These are phyloP conservation scores for Orbilia ellipsospora DNA, from an alignment of 2,329 filamentous ascomycete species.

Conservation along the genomic window DNA sequence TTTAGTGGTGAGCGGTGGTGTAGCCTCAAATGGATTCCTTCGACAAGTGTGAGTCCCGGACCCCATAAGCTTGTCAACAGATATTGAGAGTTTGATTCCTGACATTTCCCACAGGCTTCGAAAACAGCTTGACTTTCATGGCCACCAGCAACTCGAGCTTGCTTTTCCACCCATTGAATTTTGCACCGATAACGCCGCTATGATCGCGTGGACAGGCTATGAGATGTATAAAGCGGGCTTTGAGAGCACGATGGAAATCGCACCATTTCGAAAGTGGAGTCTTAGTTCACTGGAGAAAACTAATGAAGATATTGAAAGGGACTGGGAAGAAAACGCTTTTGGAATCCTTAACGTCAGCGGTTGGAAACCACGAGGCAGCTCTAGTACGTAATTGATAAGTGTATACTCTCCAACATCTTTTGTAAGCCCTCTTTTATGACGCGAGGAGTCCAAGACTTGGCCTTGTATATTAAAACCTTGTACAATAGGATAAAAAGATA, in stretches of 20 bases:
- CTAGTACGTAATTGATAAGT: no score
- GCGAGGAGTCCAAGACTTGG: not conserved
- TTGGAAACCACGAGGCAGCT: slow-evolving; percentile 38
- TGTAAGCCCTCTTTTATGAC: not conserved
- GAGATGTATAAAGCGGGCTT: slow-evolving; percentile 90
- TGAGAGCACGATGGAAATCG: slow-evolving; percentile 71
- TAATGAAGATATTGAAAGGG: slow-evolving; percentile 17
- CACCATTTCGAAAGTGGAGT: slow-evolving; percentile 75
- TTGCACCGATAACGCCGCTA: slow-evolving; percentile 96
- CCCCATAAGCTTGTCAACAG: not conserved
- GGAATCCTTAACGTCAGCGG: slow-evolving; percentile 40
- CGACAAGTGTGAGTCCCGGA: slow-evolving; percentile 68
- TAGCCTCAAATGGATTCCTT: slow-evolving; percentile 85
- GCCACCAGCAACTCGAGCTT: slow-evolving; percentile 71
- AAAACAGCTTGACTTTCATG: slow-evolving; percentile 67
- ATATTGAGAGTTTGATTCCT: not conserved
- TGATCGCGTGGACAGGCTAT: slow-evolving; percentile 93
- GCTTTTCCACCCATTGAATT: slow-evolving; percentile 79
- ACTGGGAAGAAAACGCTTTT: slow-evolving; percentile 53
- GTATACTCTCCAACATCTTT: no score
- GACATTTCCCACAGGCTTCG: slow-evolving; percentile 65
- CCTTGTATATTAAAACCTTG: no score
- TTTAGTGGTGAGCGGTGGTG: slow-evolving; percentile 87
- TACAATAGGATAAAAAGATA: no score
- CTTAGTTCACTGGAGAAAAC: slow-evolving; percentile 48